These are phyloP conservation scores for Apiotrichum brassicae DNA, from an alignment of 1,284 basidiomycete species.

Conservation along the genomic window DNA sequence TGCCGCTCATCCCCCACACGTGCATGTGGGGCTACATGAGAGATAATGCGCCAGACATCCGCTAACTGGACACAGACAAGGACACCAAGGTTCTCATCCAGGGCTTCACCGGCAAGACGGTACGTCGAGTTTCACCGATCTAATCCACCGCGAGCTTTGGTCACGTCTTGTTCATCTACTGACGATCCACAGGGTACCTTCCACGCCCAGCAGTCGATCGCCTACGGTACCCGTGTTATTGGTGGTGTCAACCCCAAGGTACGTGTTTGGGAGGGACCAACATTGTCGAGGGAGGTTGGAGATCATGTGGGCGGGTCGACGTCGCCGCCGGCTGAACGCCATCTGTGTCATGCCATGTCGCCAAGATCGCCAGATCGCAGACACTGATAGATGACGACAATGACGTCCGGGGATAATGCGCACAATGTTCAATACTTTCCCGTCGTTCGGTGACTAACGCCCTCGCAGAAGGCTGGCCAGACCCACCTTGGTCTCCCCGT, in stretches of 20 bases:
- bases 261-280: too few relatives aligned
- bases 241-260: constrained; percentile 90
- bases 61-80: constrained; percentile 53
- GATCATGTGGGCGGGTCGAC: too few relatives aligned
- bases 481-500: constrained; percentile 93
- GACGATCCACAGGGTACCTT: constrained; percentile 72
- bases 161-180: not conserved
- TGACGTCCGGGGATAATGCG: too few relatives aligned
- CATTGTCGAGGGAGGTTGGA: too few relatives aligned
- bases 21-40: not conserved
- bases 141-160: not conserved
- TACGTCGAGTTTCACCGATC: constrained; percentile 46
- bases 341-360: too few relatives aligned
- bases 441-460: constrained; percentile 4
- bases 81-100: constrained; percentile 92
- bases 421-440: not conserved
- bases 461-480: constrained; percentile 73
- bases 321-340: too few relatives aligned
- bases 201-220: constrained; percentile 89
- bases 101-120: constrained; percentile 96
- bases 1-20: not conserved
- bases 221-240: constrained; percentile 87
- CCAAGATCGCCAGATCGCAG: too few relatives aligned
- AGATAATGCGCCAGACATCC: constrained; percentile 20
- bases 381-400: not conserved